Evolutionary conservation across 2,329 filamentous ascomycete genomes (phyloP).

Genomic region (Escovopsis sp.): DNA sequence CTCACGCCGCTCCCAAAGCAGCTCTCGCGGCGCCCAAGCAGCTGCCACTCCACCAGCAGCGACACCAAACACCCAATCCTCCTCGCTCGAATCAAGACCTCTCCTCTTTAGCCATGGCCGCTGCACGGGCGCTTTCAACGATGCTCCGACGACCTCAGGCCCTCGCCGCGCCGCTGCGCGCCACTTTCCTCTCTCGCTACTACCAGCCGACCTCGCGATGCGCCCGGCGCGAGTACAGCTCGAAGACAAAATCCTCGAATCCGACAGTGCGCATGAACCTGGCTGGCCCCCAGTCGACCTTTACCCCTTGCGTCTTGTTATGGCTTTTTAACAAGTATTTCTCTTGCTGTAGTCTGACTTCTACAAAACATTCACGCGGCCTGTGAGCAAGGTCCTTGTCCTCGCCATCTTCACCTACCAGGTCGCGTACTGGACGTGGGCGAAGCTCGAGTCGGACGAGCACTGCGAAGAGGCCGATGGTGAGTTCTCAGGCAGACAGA

Average conservation of each 20-base stretch:
- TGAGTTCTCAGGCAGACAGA: constrained; percentile 16
- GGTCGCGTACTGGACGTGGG: constrained; percentile 59
- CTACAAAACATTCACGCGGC: constrained; percentile 61
- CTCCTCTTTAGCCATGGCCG: too few species aligned
- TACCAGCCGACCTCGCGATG: not conserved
- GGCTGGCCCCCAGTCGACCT: too few species aligned
- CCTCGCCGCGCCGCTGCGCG: too few species aligned
- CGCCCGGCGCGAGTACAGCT: constrained; percentile 7
- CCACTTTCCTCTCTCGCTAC: not conserved
- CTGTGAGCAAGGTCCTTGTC: constrained; percentile 59
- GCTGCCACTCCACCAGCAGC: too few species aligned
- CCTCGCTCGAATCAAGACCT: too few species aligned
- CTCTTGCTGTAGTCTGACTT: constrained; percentile 39
- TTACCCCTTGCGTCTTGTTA: not conserved
- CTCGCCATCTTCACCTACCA: constrained; percentile 69
- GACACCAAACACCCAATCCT: too few species aligned
- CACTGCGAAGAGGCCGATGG: constrained; percentile 43
- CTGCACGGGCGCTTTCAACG: too few species aligned
- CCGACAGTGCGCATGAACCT: constrained; percentile 10
- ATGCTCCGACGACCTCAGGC: too few species aligned
- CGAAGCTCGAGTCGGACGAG: constrained; percentile 60
- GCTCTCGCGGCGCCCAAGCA: too few species aligned
- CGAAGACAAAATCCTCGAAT: constrained; percentile 10
- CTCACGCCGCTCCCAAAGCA: too few species aligned
- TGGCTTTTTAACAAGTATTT: not conserved